Conservation (phyloP, 257 asterid species). For the Leptodermis oblonga region DNA sequence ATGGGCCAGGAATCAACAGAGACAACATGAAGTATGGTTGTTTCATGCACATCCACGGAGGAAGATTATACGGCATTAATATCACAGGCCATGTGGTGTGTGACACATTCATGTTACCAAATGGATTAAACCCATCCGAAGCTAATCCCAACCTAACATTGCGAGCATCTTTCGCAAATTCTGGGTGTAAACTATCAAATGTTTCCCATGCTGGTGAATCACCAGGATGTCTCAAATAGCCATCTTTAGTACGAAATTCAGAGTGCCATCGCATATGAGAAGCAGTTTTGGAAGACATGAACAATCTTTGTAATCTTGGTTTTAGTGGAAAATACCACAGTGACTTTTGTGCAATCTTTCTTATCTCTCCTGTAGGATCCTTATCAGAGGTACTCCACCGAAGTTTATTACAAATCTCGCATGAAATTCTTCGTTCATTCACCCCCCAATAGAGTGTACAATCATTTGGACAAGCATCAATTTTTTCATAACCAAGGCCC, state of each 20-base stretch:
- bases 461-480: too few species aligned
- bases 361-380: not conserved
- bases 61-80: not conserved
- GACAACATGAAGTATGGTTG: not conserved
- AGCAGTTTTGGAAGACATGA: not conserved
- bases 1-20: not conserved
- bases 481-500: too few species aligned
- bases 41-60: not conserved
- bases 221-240: not conserved
- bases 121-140: not conserved
- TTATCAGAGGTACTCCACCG: too few species aligned
- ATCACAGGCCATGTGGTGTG: not conserved
- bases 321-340: not conserved
- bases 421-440: not conserved
- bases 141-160: not conserved
- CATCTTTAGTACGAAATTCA: not conserved
- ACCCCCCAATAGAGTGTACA: too few species aligned
- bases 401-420: not conserved
- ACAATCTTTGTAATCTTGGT: not conserved
- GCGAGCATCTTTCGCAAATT: not conserved
- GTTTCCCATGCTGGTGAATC: not conserved
- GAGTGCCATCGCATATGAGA: not conserved
- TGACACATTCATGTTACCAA: not conserved
- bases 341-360: not conserved
- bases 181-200: not conserved